Evolutionary conservation across 331 rosid genomes (phyloP).

Genomic region (Acacia pycnantha): DNA sequence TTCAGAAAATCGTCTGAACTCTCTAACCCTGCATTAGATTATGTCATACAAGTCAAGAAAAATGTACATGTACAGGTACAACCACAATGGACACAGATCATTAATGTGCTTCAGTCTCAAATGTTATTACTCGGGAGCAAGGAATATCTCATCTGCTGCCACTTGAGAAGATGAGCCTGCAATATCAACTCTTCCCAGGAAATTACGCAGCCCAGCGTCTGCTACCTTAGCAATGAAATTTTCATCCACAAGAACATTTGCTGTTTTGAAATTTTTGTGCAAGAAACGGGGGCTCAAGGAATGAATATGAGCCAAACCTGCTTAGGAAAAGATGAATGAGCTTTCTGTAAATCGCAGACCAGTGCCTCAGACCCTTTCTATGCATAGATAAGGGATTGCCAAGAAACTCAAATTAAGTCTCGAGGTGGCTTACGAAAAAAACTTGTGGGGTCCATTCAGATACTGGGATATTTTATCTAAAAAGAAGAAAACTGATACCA

Average conservation of each 20-base stretch:
- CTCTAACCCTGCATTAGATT: constrained; percentile 65
- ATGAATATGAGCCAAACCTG: constrained; percentile 90
- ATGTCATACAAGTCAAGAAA: constrained; percentile 23
- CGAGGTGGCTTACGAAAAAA: constrained; percentile 50
- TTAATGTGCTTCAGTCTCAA: constrained; percentile 5
- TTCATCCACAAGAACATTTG: constrained; percentile 91
- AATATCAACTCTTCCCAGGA: constrained; percentile 63
- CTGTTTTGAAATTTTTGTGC: constrained; percentile 87
- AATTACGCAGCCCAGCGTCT: constrained; percentile 87
- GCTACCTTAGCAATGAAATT: constrained; percentile 84
- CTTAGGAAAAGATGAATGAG: constrained; percentile 34
- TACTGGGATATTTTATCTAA: constrained; percentile 50
- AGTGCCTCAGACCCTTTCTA: constrained; percentile 28
- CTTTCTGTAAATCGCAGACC: constrained; percentile 19
- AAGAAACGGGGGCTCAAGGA: constrained; percentile 82
- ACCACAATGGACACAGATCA: constrained; percentile 15
- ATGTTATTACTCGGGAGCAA: constrained; percentile 73
- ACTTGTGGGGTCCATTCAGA: constrained; percentile 45
- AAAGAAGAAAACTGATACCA: constrained; percentile 87
- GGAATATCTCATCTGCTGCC: constrained; percentile 77
- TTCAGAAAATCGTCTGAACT: constrained; percentile 86
- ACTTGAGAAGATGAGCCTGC: constrained; percentile 82
- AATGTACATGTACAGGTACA: not conserved
- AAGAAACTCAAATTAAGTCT: constrained; percentile 32
- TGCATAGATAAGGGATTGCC: constrained; percentile 23